Evolutionary conservation across 2,329 filamentous ascomycete genomes (phyloP), one percentile per base, ranked within the genome.

Genomic region (Talaromyces sp.): DNA sequence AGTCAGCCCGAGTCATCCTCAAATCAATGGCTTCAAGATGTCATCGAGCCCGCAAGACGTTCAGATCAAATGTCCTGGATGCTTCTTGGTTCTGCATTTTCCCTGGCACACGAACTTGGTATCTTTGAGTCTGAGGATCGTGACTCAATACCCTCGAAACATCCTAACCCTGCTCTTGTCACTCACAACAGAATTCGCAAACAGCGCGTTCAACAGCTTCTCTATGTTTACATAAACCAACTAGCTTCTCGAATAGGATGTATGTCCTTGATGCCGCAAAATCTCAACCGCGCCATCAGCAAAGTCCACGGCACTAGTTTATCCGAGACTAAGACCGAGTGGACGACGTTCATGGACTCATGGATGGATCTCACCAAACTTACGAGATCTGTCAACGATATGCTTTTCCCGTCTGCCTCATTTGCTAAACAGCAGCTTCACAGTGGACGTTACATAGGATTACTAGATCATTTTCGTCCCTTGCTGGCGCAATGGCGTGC

Each of bases 11-110:
- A 69, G 71, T 70, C 74, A 1, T 73, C 73, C 17, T 70, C 78
- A 2, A 79, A 75, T 64, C 71, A 78, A 50, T 85, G 83, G 82
- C 75, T 80, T 2, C 78, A 83, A 61, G 83, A 84, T 68, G 83
- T 85, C 0, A 80, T 85, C 19, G 79, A 83, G 45, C 83, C 83
- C 0, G 81, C 83, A 1, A 82, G 80, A 64, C 76, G 81, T 47
- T 84, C 81, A 0, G 84, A 85, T 68, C 78, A 82, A 1, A 86
- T 86, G 83, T 85, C 84, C 1, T 86, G 84, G 84, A 86, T 85
- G 80, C 69, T 85, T 35, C 77, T 86, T 54, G 83, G 83, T 17
- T 81, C 80, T 66, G 83, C 82, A 1, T 69, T 83, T 35, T 81
- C 82, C 2, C 73, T 86, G 10, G 81, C 82, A 1, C 82, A 84